Conservation (phyloP, 805 yeast genomes). For the Hermanozyma aechmeae region DNA sequence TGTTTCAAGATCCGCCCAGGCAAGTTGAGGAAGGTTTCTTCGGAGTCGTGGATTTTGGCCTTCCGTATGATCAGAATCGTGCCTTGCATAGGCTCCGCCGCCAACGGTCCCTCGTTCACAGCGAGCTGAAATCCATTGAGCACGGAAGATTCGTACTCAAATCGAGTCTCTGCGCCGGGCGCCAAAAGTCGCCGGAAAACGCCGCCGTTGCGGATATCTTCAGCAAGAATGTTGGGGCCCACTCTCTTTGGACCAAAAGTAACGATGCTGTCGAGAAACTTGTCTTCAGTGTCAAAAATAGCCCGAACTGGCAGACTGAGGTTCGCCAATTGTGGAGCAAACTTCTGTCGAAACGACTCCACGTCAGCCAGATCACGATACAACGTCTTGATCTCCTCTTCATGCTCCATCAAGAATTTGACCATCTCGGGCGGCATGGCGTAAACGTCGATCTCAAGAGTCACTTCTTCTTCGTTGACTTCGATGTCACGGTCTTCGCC, state of each 20-base stretch:
- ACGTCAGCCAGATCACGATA: constrained; percentile 7
- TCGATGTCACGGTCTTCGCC: constrained; percentile 9
- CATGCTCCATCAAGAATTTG: constrained; percentile 39
- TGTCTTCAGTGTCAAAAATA: constrained; percentile 8
- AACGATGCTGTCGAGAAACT: constrained; percentile 30
- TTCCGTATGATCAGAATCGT: constrained; percentile 41
- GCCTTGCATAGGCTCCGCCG: constrained; percentile 83
- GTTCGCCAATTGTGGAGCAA: too few relatives aligned
- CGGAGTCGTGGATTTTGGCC: constrained; percentile 17
- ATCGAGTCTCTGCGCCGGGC: constrained; percentile 6
- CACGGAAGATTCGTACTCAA: constrained; percentile 49
- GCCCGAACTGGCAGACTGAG: constrained; percentile 4
- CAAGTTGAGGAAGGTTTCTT: constrained; percentile 32
- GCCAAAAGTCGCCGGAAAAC: constrained; percentile 22
- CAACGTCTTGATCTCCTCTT: constrained; percentile 32
- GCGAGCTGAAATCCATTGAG: constrained; percentile 82
- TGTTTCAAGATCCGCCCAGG: constrained; percentile 69
- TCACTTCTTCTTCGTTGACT: constrained; percentile 25
- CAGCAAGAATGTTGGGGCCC: constrained; percentile 71
- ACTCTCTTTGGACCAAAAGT: constrained; percentile 70
- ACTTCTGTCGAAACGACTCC: constrained; percentile 5
- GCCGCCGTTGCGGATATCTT: constrained; percentile 23
- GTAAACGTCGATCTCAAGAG: constrained; percentile 37
- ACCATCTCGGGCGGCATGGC: constrained; percentile 50
- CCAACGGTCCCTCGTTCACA: constrained; percentile 76